Base-by-base conservation (phyloP, 2,329 filamentous ascomycete species). In the Rhytidhysteron rufulum region DNA sequence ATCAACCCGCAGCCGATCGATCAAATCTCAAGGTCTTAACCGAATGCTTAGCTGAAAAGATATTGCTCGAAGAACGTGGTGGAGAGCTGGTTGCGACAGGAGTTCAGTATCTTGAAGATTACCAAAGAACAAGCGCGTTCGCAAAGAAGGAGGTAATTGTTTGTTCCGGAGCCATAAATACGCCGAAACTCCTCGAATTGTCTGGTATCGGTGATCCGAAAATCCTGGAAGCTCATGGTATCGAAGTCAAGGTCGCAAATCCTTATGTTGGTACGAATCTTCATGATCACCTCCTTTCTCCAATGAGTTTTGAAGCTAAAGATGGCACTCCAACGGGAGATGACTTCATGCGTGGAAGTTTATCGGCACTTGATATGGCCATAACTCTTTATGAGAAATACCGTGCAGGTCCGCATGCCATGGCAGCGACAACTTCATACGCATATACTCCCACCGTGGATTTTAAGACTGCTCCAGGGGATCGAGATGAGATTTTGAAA, bases 291-390 rank as follows among this genome's bases (percentile, higher is more conserved):
- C 31, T 17, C 27, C 31, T 50, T 11, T 16, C 16, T 22, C 20
- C 29, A 3, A 40, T 52, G 2, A 41, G 43, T 19, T 50, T 48
- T 34, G 48, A 53, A 31, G 40, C 27, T 7, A 16, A 5, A 6
- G 43, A 48, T 29, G 48, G 43, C 7, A 21, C 50, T 7, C 20
- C 18, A 13, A 53, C 43, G 5, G 18, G 21, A 3, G 43, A 49
- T 31, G 32, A 45, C 27, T 13, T 48, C 13, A 10, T 39, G 16
- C 39, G 48, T 2, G 8, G 38, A 10, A 42, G 45, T 19, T 41
- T 36, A 4, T n/a, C 31, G 6, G 34, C 31, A 2, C 5, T 52
- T 5, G 10, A 45, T 19, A 3, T 5, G 9, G 49, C 45, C 3
- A 42, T 45, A 34, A 36, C 31, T 7, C 4, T 21, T 3, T 53